Base-by-base conservation (phyloP, 805 yeast genomes). In the Saccharomyces kudriavzevii region DNA sequence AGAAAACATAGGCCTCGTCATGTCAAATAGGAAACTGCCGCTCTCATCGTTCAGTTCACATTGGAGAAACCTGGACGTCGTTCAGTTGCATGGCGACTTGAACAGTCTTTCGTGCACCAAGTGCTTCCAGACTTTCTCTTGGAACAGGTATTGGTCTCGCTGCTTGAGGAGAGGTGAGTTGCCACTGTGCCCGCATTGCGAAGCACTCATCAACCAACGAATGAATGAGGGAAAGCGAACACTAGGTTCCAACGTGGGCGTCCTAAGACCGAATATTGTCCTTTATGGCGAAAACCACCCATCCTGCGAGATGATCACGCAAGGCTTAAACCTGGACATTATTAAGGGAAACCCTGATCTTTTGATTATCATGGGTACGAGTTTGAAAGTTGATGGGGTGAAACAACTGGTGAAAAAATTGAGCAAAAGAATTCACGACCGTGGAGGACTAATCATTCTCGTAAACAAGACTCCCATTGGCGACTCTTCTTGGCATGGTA, bases 231-330 rank as follows among this genome's bases (percentile, higher is more conserved):
- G 98, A 3, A 90, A 90, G 68, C 71, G 99, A 53, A 66, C 79
- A 8, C 81, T 87, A 1, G 85, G 88, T 0, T 35, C 43, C 24
- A 74, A 74, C 46, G 80, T 85, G 4, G 99, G 99, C 0, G 70
- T 81, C 26, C 71, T 94, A 47, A 77, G 97, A 53, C 99, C 99
- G 4, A 86, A 86, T 62, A 90, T 92, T 54, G 96, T 92, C 1
- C 75, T 92, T 24, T 92, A 92, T 67, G 97, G 97, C 1, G 98
- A 92, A 65, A 84, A 90, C 62, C 98, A 92, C 69, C 97, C 97
- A 1, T 81, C 82, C 57, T 83, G 90, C 4, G 96, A 89, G 56
- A 71, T 76, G n/a, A 82, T 92, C 45, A 86, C 95, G 2, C 77
- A 76, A 48, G 89, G 90, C 6, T 70, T 88, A 43, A 77, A 74